Conservation (phyloP, 768 basidiomycete species). For the Boletus huronensis region DNA sequence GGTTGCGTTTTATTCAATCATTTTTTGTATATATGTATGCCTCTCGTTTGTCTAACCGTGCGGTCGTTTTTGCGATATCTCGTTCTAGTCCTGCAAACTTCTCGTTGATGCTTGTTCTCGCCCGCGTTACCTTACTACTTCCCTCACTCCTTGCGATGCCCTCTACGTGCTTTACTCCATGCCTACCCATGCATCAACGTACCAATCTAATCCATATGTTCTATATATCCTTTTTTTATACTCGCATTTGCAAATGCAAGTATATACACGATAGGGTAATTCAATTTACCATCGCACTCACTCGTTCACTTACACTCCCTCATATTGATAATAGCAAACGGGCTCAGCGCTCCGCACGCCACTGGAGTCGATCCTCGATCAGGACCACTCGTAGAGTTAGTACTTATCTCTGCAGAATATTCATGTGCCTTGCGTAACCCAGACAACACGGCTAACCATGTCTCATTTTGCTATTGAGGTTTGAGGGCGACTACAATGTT, state of each 20-base stretch:
- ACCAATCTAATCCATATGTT: slow-evolving; percentile 8
- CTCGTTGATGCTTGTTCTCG: slow-evolving; percentile 10
- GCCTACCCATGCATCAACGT: neutral
- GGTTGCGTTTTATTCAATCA: neutral
- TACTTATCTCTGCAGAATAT: neutral
- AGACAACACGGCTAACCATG: neutral
- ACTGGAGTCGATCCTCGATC: too few relatives aligned
- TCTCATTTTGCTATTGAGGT: neutral
- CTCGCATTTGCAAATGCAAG: neutral
- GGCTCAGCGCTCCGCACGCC: neutral
- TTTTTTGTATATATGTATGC: slow-evolving; percentile 5
- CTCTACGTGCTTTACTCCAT: neutral
- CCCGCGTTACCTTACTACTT: neutral
- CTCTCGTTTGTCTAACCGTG: neutral
- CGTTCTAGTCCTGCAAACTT: slow-evolving; percentile 1
- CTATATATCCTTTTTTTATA: neutral
- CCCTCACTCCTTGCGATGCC: slow-evolving; percentile 3
- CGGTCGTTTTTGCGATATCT: slow-evolving; percentile 13
- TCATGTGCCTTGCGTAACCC: neutral
- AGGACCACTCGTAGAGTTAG: neutral
- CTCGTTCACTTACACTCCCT: slow-evolving; percentile 2
- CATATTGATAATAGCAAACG: neutral
- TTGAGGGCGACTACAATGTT: neutral
- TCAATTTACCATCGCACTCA: slow-evolving; percentile 4
- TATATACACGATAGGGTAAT: slow-evolving; percentile 9